Base-by-base conservation (phyloP, 495 filamentous ascomycete genomes). In the Aspergillus bridgeri region DNA sequence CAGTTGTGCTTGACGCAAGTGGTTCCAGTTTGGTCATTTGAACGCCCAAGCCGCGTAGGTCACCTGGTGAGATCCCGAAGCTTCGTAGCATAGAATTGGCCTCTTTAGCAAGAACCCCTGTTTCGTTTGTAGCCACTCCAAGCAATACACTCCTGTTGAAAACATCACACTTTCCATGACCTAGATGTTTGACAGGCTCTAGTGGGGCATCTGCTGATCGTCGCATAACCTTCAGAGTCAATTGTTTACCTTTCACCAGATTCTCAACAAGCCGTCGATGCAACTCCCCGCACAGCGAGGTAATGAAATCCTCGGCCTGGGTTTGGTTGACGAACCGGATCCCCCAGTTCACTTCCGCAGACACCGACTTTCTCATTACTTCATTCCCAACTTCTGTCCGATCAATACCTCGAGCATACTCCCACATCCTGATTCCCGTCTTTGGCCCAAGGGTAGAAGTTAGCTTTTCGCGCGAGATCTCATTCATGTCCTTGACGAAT, bases 281-380 rank as follows among this genome's bases (percentile, higher is more conserved):
- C 20, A 98, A 72, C 65, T 98, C 94, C 48, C 86, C 85, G 59
- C 87, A 91, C 3, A 98, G 71, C 58, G 89, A 91, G 51, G 81
- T 78, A 24, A 98, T 78, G 65, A 98, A 98, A 52, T 91, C 88
- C 45, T 98, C 94, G 0, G 89, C 91, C 69, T 98, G 93, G 6
- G 83, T 83, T 58, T 96, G 90, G 48, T 82, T 94, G 54, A 90
- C 84, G 63, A 98, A 98, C 25, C 94, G 86, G 52, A 98, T 94
- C 3, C 94, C 94, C 95, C 95, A 98, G 64, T 96, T 98, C 57
- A 98, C 90, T 59, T 98, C 92, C 0, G 92, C 93, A 2, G 92
- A 96, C 13, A 98, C 89, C 0, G 92, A 96, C 66, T 97, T 96
- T 33, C 94, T 83, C 13, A 83, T 66, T 0, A 82, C 79, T 66